Evolutionary conservation across 2,329 filamentous ascomycete genomes (phyloP).

Genomic region (Fonsecaea nubica): DNA sequence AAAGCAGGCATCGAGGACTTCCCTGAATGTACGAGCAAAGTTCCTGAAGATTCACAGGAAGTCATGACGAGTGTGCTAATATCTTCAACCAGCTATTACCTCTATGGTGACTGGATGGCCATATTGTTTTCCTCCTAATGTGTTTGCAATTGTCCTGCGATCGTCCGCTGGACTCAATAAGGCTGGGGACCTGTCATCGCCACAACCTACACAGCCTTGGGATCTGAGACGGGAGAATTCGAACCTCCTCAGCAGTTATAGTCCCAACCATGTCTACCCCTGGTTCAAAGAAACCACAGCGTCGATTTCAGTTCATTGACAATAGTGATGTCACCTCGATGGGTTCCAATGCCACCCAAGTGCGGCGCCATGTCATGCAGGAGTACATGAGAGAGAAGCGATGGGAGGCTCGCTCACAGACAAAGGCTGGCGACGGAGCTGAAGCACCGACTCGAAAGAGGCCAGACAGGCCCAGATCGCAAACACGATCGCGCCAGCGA

Average conservation of each 20-base stretch:
- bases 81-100: not conserved
- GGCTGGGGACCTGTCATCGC: not conserved
- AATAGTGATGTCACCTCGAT: slow-evolving; percentile 46
- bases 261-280: slow-evolving; percentile 8
- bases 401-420: slow-evolving; percentile 27
- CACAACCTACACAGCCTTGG: slow-evolving; percentile 5
- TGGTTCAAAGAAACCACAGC: slow-evolving; percentile 25
- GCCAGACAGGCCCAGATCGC: slow-evolving; percentile 11
- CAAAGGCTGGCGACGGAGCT: slow-evolving; percentile 4
- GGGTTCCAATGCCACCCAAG: slow-evolving; percentile 47
- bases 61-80: not conserved
- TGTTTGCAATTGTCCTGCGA: not conserved
- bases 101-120: not conserved
- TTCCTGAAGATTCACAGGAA: not conserved
- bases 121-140: slow-evolving; percentile 9
- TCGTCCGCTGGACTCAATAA: not conserved
- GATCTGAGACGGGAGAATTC: not conserved
- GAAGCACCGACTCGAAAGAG: slow-evolving; percentile 15
- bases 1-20: not conserved
- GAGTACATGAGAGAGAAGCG: slow-evolving; percentile 38
- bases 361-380: slow-evolving; percentile 54
- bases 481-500: slow-evolving; percentile 10
- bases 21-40: not conserved
- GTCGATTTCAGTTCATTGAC: slow-evolving; percentile 52
- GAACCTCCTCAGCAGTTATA: not conserved